phyloP scores from a whole-genome alignment of 257 asterid species.

The Mitragyna speciosa region DNA sequence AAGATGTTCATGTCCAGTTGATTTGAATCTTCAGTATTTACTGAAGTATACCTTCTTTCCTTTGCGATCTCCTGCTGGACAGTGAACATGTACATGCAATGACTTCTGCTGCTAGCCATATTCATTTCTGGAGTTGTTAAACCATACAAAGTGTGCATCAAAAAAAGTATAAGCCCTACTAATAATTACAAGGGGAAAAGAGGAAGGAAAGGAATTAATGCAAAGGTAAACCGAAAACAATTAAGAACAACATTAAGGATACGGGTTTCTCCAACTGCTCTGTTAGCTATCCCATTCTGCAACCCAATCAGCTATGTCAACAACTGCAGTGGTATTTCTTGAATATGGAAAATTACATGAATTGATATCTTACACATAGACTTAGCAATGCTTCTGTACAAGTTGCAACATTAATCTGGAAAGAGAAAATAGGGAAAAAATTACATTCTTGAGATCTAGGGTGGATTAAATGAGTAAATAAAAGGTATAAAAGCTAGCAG shows the following conservation, averaged over 20 bases:
- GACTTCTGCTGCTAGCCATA: constrained; percentile 81
- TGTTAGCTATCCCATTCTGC: constrained; percentile 79
- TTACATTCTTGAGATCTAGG: constrained; percentile 6
- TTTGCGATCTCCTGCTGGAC: constrained; percentile 54
- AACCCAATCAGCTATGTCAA: constrained; percentile 18
- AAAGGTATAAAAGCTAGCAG: background rate
- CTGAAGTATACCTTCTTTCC: constrained; percentile 51
- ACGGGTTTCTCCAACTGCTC: constrained; percentile 88
- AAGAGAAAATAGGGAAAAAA: background rate
- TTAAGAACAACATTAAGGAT: constrained; percentile 33
- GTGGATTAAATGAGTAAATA: background rate
- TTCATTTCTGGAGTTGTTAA: constrained; percentile 68
- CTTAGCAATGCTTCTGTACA: constrained; percentile 56
- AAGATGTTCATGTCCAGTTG: constrained; percentile 17
- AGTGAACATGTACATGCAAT: constrained; percentile 62
- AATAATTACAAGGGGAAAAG: background rate
- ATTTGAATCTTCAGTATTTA: constrained; percentile 3
- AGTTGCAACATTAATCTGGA: constrained; percentile 56
- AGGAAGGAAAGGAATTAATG: background rate
- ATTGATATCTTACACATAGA: constrained; percentile 57
- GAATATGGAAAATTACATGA: background rate
- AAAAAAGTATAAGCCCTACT: background rate
- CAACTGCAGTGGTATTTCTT: background rate
- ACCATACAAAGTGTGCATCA: background rate
- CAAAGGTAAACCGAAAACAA: background rate